Conservation (phyloP, 305 asterid species). For the Fraxinus angustifolia region DNA sequence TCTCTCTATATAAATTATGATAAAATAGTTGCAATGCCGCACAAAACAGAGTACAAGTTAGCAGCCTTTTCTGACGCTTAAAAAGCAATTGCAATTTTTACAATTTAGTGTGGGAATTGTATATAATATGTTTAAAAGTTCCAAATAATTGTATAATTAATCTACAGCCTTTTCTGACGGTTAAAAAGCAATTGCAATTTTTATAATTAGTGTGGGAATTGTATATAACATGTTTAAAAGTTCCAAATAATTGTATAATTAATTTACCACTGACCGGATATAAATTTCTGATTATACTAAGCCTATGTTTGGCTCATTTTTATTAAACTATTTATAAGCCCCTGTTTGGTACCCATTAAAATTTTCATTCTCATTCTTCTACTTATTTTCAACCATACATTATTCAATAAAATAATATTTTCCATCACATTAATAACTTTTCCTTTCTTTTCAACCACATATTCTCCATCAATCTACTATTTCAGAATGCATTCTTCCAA, state of each 20-base stretch:
- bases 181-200: background rate
- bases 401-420: too few species aligned
- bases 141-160: background rate
- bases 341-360: too few species aligned
- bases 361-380: too few species aligned
- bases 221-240: background rate
- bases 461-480: too few species aligned
- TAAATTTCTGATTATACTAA: background rate
- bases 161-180: background rate
- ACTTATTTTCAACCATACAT: too few species aligned
- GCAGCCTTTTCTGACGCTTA: background rate
- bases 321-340: background rate
- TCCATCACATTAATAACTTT: too few species aligned
- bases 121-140: background rate
- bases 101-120: background rate
- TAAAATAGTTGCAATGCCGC: background rate
- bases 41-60: background rate
- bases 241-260: background rate
- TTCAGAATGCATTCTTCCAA: too few species aligned
- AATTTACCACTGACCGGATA: background rate
- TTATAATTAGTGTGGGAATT: background rate
- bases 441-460: too few species aligned
- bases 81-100: background rate
- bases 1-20: background rate
- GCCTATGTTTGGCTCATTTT: background rate